Percentiles rank a stretch among this genome's conserved stretches.
Evolutionary conservation across 2,329 filamentous ascomycete genomes (phyloP).

Genomic region (Boeremia lycopersici): DNA sequence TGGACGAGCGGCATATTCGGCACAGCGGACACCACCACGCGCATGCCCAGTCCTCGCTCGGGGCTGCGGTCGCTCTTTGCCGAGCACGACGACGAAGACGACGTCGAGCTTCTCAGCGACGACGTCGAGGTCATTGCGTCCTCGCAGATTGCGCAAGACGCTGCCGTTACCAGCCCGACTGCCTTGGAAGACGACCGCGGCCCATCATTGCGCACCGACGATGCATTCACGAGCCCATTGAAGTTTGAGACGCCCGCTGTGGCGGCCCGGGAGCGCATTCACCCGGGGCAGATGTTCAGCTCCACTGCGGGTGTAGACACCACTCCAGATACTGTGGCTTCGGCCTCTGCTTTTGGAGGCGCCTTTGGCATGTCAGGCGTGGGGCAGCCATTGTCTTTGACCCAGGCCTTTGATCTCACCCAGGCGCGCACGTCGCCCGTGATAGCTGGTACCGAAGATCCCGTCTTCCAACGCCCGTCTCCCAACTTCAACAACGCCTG

Average conservation of each 20-base stretch:
- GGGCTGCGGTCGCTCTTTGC: slow-evolving; percentile 24
- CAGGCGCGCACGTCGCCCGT: slow-evolving; percentile 54
- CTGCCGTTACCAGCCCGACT: slow-evolving; percentile 39
- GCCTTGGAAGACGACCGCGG: slow-evolving; percentile 35
- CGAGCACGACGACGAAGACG: slow-evolving; percentile 24
- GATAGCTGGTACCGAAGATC: slow-evolving; percentile 49
- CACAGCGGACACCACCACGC: slow-evolving; percentile 17
- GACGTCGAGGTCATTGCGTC: slow-evolving; percentile 28
- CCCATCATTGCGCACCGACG: slow-evolving; percentile 22
- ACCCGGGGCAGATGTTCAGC: slow-evolving; percentile 49
- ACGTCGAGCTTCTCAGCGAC: slow-evolving; percentile 29
- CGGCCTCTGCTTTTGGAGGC: slow-evolving; percentile 38
- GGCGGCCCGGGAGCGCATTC: slow-evolving; percentile 48
- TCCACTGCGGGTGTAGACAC: slow-evolving; percentile 47
- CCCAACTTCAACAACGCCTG: slow-evolving; percentile 48
- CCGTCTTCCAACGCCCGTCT: slow-evolving; percentile 53
- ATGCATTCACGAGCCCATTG: slow-evolving; percentile 38
- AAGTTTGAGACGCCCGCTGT: slow-evolving; percentile 52
- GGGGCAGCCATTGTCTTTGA: slow-evolving; percentile 48
- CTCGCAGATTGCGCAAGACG: slow-evolving; percentile 35
- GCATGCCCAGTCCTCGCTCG: slow-evolving; percentile 11
- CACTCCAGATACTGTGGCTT: slow-evolving; percentile 49
- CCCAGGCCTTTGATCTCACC: slow-evolving; percentile 54
- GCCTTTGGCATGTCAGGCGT: slow-evolving; percentile 31
- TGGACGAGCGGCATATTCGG: slow-evolving; percentile 42